phyloP scores from a whole-genome alignment of 2,329 filamentous ascomycete genomes.

The Scorias spongiosa region DNA sequence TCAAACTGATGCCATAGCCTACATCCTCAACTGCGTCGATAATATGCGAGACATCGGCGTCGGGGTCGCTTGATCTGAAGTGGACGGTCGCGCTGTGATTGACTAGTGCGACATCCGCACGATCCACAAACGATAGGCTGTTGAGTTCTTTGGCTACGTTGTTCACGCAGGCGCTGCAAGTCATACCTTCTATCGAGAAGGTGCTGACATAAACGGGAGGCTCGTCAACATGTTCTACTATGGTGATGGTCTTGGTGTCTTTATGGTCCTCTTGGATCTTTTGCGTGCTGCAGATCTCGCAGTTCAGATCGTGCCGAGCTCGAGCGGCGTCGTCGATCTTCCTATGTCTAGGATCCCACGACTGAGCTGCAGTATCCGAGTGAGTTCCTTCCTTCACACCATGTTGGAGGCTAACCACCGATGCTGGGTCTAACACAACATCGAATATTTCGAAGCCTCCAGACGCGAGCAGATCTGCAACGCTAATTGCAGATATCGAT shows the following conservation, averaged over 20 bases:
- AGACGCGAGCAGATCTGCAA: conserved; percentile 31
- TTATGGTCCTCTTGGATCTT: too few relatives aligned
- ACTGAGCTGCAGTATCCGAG: conserved; percentile 1
- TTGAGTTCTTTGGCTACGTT: conserved; percentile 33
- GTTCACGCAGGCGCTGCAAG: conserved; percentile 40
- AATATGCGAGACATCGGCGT: conserved; percentile 30
- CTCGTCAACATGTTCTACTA: neutral
- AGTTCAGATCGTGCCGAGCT: conserved; percentile 1
- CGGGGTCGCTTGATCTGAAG: conserved; percentile 5
- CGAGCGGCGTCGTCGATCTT: conserved; percentile 1
- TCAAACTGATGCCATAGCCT: conserved; percentile 26
- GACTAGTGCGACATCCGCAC: conserved; percentile 36
- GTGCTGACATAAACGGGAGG: conserved; percentile 20
- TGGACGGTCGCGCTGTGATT: conserved; percentile 9
- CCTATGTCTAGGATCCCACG: conserved; percentile 5
- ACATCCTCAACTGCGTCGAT: conserved; percentile 34
- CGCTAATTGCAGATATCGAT: neutral
- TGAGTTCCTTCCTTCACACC: neutral
- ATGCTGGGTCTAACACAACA: conserved; percentile 1
- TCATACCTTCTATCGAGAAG: conserved; percentile 41
- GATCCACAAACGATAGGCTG: conserved; percentile 29
- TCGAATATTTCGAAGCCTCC: conserved; percentile 6
- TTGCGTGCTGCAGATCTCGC: neutral
- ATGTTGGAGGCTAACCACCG: neutral
- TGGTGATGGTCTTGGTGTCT: conserved; percentile 4